Percentiles rank a stretch among this genome's conserved stretches.
phyloP scores from a whole-genome alignment of 2,329 filamentous ascomycete genomes.

The Diatrype stigma region DNA sequence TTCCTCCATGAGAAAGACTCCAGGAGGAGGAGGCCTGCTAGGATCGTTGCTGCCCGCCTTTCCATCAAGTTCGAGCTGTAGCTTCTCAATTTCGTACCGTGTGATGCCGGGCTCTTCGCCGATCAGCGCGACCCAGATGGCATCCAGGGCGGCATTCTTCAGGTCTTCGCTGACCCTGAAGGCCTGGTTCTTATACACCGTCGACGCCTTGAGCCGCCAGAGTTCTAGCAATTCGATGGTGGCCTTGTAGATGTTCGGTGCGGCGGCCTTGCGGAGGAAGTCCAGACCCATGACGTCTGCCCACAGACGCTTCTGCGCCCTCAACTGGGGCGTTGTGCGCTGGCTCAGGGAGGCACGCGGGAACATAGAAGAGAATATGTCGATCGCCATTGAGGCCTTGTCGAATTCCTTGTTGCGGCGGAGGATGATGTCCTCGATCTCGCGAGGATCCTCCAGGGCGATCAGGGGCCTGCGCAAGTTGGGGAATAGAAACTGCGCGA shows the following conservation, averaged over 20 bases:
- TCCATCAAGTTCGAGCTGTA: slow-evolving; percentile 7
- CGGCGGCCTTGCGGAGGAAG: slow-evolving; percentile 25
- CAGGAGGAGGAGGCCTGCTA: slow-evolving; percentile 7
- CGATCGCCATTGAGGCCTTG: slow-evolving; percentile 16
- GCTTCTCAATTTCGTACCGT: slow-evolving; percentile 15
- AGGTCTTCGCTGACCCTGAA: slow-evolving; percentile 33
- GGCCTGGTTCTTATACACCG: slow-evolving; percentile 12
- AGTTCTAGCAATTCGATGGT: slow-evolving; percentile 22
- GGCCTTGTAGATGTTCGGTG: slow-evolving; percentile 21
- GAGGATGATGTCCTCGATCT: slow-evolving; percentile 17
- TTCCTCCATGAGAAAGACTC: slow-evolving; percentile 16
- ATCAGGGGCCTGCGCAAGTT: slow-evolving; percentile 14
- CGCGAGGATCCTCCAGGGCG: slow-evolving; percentile 13
- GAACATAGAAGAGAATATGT: slow-evolving; percentile 22
- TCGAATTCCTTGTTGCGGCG: slow-evolving; percentile 26
- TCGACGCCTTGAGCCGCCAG: slow-evolving; percentile 21
- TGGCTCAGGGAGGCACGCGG: slow-evolving; percentile 23
- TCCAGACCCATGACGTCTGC: slow-evolving; percentile 25
- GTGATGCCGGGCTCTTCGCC: slow-evolving; percentile 30
- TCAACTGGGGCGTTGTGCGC: slow-evolving; percentile 22
- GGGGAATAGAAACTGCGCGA: slow-evolving; percentile 12
- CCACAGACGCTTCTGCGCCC: slow-evolving; percentile 24
- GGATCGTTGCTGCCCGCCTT: too few relatives aligned
- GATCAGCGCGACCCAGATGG: slow-evolving; percentile 33
- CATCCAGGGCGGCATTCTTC: slow-evolving; percentile 31